Evolutionary conservation across 2,329 filamentous ascomycete species (phyloP).

Genomic region (Massarina eburnea): DNA sequence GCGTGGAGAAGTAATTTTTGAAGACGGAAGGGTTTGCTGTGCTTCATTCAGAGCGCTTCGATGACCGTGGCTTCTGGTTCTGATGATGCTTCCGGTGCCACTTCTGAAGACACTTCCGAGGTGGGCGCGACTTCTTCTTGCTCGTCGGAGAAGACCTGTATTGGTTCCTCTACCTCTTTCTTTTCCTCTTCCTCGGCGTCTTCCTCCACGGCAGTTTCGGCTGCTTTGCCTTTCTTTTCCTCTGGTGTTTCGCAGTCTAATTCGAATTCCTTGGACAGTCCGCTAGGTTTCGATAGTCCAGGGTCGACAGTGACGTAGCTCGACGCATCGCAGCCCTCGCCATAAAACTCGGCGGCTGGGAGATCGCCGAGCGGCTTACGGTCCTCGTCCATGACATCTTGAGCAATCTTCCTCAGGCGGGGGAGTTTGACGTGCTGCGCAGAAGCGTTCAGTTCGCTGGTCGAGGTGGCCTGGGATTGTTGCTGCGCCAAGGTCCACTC

Average conservation of each 20-base stretch:
- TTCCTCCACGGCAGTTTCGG: neutral
- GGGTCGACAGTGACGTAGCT: constrained; percentile 41
- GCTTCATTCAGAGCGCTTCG: neutral
- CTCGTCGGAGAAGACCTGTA: constrained; percentile 2
- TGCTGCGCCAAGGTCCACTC: constrained; percentile 37
- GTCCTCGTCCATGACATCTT: constrained; percentile 46
- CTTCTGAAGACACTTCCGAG: too few relatives aligned
- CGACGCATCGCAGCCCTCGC: constrained; percentile 37
- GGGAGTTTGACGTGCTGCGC: constrained; percentile 31
- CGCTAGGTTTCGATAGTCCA: constrained; percentile 36
- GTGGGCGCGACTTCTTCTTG: neutral
- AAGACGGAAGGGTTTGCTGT: too few relatives aligned
- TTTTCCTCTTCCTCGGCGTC: neutral
- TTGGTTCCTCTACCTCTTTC: neutral
- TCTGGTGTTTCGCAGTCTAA: constrained; percentile 18
- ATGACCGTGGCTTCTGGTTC: neutral
- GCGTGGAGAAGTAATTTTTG: neutral
- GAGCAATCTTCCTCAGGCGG: constrained; percentile 27
- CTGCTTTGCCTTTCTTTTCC: constrained; percentile 10
- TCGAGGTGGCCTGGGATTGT: constrained; percentile 10
- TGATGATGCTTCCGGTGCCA: neutral
- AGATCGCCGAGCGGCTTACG: constrained; percentile 42
- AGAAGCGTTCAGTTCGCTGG: constrained; percentile 10
- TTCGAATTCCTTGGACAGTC: constrained; percentile 38
- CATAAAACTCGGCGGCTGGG: constrained; percentile 42